Evolutionary conservation across 2,329 filamentous ascomycete genomes (phyloP).

Genomic region (Xylaria sp.): DNA sequence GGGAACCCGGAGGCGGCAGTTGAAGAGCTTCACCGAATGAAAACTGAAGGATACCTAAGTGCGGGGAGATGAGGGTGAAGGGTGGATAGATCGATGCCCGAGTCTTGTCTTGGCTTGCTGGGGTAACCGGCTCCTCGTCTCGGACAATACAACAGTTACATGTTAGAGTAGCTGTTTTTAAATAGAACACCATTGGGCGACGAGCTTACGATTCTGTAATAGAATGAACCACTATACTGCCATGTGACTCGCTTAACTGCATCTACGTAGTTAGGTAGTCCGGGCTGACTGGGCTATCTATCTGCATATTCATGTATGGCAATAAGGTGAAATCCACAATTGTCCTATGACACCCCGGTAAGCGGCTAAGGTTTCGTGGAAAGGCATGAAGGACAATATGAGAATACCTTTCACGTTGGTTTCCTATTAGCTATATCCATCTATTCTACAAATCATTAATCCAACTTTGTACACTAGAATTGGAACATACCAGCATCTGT

Average conservation of each 20-base stretch:
- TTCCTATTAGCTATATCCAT: too few relatives aligned
- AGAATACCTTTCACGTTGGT: too few relatives aligned
- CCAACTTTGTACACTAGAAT: too few relatives aligned
- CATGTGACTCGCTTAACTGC: not conserved
- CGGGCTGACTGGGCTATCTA: not conserved
- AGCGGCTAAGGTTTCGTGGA: not conserved
- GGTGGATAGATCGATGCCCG: not conserved
- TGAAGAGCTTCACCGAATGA: slow-evolving; percentile 5
- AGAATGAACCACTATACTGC: too few relatives aligned
- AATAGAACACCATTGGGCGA: not conserved
- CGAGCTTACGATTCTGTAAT: not conserved
- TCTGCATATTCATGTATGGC: not conserved
- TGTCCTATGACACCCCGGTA: not conserved
- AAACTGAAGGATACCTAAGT: not conserved
- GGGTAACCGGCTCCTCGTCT: not conserved
- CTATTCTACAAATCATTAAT: too few relatives aligned
- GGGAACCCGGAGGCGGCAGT: slow-evolving; percentile 31
- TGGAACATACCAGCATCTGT: too few relatives aligned
- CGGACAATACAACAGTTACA: not conserved
- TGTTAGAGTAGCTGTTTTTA: not conserved
- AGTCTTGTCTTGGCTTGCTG: slow-evolving; percentile 19
- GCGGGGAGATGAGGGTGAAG: slow-evolving; percentile 16
- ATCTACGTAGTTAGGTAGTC: not conserved
- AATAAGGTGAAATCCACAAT: not conserved
- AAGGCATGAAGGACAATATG: too few relatives aligned